These are phyloP conservation scores for Phanerochaete carnosa DNA, from an alignment of 768 basidiomycete species.

Conservation along the genomic window DNA sequence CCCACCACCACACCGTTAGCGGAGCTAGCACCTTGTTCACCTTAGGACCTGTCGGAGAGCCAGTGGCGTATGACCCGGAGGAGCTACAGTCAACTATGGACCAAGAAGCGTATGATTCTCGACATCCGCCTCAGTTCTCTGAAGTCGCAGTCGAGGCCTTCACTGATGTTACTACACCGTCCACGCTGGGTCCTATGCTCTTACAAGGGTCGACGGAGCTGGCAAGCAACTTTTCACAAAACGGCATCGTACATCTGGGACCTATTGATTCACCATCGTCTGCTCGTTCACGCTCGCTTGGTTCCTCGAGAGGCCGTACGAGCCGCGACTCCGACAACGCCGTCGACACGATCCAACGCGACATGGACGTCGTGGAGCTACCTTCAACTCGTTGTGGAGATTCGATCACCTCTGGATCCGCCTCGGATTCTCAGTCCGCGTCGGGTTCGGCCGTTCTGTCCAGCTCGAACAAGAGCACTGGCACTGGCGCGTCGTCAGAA, in stretches of 20 bases:
- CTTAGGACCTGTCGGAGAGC: conserved; percentile 14
- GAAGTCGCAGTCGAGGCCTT: conserved; percentile 20
- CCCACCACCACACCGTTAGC: background rate
- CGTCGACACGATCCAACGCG: background rate
- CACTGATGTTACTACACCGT: conserved; percentile 7
- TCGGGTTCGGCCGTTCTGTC: conserved; percentile 11
- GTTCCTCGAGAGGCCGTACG: conserved; percentile 9
- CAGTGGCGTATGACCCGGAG: background rate
- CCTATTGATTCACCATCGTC: conserved; percentile 17
- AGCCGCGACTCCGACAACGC: conserved; percentile 6
- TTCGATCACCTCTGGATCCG: conserved; percentile 5
- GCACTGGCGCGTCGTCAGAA: conserved; percentile 17
- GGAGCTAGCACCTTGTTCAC: conserved; percentile 7
- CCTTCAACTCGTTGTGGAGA: conserved; percentile 3
- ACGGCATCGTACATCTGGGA: conserved; percentile 27
- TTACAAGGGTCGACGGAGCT: background rate
- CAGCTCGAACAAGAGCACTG: conserved; percentile 11
- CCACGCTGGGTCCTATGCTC: conserved; percentile 3
- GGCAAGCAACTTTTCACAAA: conserved; percentile 21
- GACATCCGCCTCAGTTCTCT: conserved; percentile 19
- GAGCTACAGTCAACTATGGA: background rate
- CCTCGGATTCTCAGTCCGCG: conserved; percentile 9
- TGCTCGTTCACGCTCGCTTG: conserved; percentile 10
- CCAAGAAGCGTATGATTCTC: conserved; percentile 11
- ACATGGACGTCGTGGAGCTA: conserved; percentile 9